A percentile compares a stretch with the other conserved stretches of the same genome.
Evolutionary conservation across 768 basidiomycete species (phyloP).

Genomic region (Strobilomyces echinocephalus): DNA sequence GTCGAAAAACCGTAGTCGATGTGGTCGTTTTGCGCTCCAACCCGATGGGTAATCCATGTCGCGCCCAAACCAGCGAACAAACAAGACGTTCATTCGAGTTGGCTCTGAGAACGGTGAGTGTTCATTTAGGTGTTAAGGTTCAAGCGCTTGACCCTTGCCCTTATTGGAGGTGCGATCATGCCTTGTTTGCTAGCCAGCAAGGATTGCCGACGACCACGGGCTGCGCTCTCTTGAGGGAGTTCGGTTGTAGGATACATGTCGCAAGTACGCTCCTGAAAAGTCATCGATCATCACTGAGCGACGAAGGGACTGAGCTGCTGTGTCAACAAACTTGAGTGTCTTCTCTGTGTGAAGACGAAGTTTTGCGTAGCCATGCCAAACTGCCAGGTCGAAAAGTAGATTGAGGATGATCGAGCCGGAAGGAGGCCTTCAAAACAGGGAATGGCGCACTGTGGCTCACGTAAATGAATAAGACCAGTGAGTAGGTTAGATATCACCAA

Average conservation of each 20-base stretch:
- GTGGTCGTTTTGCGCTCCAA: neutral
- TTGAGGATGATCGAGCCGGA: neutral
- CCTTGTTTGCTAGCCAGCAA: neutral
- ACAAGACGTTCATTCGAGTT: neutral
- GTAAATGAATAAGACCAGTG: neutral
- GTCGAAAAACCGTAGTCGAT: neutral
- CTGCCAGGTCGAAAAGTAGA: conserved; percentile 16
- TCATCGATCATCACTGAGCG: neutral
- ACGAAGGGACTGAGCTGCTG: neutral
- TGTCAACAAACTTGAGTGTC: neutral
- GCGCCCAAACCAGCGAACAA: neutral
- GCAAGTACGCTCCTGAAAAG: neutral
- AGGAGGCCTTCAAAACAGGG: neutral
- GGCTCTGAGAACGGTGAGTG: neutral
- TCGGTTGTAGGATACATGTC: neutral
- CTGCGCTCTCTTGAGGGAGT: neutral
- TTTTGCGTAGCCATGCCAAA: neutral
- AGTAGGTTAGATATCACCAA: too few species aligned
- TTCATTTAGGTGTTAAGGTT: conserved; percentile 8
- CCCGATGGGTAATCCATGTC: neutral
- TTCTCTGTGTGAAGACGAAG: neutral
- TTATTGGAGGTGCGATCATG: neutral
- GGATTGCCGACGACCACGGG: neutral
- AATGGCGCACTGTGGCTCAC: neutral
- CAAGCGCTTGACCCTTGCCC: neutral